These are phyloP conservation scores for Porphyra umbilicalis DNA, from an alignment of 31 red algal species.

Conservation along the genomic window DNA sequence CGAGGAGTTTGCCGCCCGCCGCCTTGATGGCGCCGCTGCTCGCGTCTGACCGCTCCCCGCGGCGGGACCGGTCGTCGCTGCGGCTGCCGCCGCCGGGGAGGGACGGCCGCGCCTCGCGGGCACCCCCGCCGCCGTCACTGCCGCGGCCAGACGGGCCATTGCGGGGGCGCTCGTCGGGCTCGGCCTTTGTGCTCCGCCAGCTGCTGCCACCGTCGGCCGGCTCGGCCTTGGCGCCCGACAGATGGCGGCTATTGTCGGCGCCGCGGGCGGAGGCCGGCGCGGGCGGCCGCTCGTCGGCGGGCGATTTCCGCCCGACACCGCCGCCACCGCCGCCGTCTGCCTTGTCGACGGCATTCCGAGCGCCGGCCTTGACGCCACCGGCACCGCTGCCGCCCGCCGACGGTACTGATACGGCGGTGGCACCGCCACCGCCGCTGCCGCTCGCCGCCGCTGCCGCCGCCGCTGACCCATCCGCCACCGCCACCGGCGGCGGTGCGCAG, in stretches of 20 bases:
- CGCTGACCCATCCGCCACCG: background rate
- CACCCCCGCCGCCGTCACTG: background rate
- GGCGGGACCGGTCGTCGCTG: no score
- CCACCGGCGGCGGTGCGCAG: background rate
- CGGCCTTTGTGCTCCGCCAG: background rate
- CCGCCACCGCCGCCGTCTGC: background rate
- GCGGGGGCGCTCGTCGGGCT: background rate
- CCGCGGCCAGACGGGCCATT: background rate
- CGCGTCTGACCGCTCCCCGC: no score
- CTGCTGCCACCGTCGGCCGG: background rate
- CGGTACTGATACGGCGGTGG: no score
- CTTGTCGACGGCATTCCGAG: background rate
- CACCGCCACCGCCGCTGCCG: background rate
- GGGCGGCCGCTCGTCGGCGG: background rate
- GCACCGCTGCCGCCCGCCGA: background rate
- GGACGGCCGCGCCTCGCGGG: no score
- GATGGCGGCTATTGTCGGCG: background rate
- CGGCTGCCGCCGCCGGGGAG: no score
- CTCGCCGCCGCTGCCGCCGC: background rate
- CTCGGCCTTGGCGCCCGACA: background rate
- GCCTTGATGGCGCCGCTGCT: no score
- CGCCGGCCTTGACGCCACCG: background rate
- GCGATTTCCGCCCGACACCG: background rate
- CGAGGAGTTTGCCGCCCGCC: background rate
- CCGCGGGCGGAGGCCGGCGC: background rate